Evolutionary conservation across 305 asterid genomes (phyloP).

Genomic region (Fraxinus sp.): DNA sequence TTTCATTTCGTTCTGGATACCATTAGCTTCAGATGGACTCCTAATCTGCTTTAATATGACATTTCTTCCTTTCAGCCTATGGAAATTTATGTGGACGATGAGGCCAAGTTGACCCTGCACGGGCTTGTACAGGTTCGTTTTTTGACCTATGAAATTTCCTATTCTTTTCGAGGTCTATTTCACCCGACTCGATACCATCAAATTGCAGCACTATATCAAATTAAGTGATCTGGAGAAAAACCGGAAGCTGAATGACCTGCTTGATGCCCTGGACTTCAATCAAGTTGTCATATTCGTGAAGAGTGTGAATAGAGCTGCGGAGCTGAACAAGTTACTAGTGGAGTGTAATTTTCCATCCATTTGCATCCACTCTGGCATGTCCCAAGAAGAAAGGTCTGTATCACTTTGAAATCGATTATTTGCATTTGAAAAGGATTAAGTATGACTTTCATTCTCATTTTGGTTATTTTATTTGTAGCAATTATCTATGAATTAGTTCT

Average conservation of each 20-base stretch:
- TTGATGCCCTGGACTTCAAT: slow-evolving; percentile 86
- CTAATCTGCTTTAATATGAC: slow-evolving; percentile 54
- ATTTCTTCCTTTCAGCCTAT: slow-evolving; percentile 72
- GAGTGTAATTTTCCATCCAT: slow-evolving; percentile 90
- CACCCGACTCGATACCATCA: slow-evolving; percentile 6
- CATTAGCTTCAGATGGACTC: slow-evolving; percentile 49
- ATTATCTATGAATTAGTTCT: neutral
- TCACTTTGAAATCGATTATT: slow-evolving; percentile 23
- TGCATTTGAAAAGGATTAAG: neutral
- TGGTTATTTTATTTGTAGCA: neutral
- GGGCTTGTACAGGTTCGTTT: slow-evolving; percentile 82
- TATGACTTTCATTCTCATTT: neutral
- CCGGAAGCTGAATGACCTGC: slow-evolving; percentile 80
- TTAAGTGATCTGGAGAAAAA: slow-evolving; percentile 81
- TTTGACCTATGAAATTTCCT: slow-evolving; percentile 14
- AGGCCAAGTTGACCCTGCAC: slow-evolving; percentile 91
- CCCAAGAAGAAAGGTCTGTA: slow-evolving; percentile 81
- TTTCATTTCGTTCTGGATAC: slow-evolving; percentile 60
- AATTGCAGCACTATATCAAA: slow-evolving; percentile 75
- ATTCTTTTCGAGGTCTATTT: neutral
- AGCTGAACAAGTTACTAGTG: slow-evolving; percentile 77
- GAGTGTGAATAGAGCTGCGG: slow-evolving; percentile 80
- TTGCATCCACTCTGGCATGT: slow-evolving; percentile 95
- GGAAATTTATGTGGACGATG: slow-evolving; percentile 94
- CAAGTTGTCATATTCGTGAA: slow-evolving; percentile 90